phyloP scores from a whole-genome alignment of 306 rosid species.

The Prunus padus region DNA sequence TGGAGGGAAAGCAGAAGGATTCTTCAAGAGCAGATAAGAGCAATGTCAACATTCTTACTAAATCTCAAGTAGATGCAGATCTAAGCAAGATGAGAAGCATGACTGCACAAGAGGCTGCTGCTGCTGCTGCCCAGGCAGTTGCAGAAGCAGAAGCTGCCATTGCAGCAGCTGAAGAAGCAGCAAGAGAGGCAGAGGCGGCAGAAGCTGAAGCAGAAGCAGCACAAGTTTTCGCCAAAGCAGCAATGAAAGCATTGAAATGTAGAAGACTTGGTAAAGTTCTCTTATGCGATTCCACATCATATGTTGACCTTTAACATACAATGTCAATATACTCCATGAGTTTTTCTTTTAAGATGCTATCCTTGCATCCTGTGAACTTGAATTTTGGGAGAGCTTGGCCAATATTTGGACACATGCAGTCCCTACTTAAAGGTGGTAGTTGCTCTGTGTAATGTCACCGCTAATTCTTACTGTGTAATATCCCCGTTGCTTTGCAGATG shows the following conservation, averaged over 20 bases:
- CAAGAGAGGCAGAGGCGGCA: constrained; percentile 85
- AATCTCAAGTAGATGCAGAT: constrained; percentile 72
- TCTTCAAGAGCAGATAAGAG: constrained; percentile 50
- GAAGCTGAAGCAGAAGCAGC: constrained; percentile 98
- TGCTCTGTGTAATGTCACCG: not conserved
- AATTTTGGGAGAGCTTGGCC: constrained; percentile 3
- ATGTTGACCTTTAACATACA: not conserved
- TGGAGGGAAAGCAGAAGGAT: constrained; percentile 56
- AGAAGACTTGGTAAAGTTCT: constrained; percentile 44
- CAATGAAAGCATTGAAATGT: constrained; percentile 77
- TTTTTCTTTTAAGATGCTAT: not conserved
- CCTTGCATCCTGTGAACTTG: constrained; percentile 6
- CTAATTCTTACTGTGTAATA: not conserved
- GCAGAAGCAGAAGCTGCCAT: constrained; percentile 96
- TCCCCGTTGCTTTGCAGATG: too few species aligned
- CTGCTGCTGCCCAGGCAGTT: constrained; percentile 87
- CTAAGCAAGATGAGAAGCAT: constrained; percentile 63
- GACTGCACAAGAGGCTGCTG: constrained; percentile 88
- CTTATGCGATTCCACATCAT: not conserved
- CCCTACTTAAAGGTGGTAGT: not conserved
- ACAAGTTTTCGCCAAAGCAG: constrained; percentile 87
- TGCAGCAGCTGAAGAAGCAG: constrained; percentile 88
- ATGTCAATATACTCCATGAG: not conserved
- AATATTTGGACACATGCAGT: not conserved
- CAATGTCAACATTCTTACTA: constrained; percentile 52